Percentiles rank a stretch among this genome's conserved stretches.
These are phyloP conservation scores for Penicillium ochrochloron DNA, from an alignment of 495 filamentous ascomycete species.

Conservation along the genomic window DNA sequence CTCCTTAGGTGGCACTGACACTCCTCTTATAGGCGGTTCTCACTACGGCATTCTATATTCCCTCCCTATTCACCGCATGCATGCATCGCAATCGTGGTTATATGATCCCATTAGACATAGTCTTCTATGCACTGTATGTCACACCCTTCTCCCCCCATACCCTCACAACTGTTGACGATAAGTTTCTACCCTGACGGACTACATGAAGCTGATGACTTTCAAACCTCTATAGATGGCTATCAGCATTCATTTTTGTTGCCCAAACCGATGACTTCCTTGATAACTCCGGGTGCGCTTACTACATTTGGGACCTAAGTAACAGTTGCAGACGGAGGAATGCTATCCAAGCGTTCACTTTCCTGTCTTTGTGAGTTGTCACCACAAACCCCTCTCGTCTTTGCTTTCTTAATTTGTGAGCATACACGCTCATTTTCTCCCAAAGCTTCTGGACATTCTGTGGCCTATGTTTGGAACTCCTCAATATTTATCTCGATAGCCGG, in stretches of 20 bases:
- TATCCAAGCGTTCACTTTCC: constrained; percentile 6
- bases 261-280: constrained; percentile 10
- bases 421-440: background rate
- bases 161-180: background rate
- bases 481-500: constrained; percentile 7
- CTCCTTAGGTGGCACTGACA: background rate
- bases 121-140: constrained; percentile 24
- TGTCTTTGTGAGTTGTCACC: constrained; percentile 1
- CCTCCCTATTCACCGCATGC: constrained; percentile 19
- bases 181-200: background rate
- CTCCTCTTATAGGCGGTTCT: constrained; percentile 20
- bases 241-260: constrained; percentile 27
- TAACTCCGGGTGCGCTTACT: background rate
- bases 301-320: background rate
- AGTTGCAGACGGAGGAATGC: constrained; percentile 2
- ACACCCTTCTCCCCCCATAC: background rate
- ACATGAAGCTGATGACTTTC: background rate
- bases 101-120: constrained; percentile 26
- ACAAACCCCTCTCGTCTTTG: background rate
- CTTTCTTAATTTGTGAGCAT: background rate
- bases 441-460: constrained; percentile 17
- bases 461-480: constrained; percentile 13
- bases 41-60: constrained; percentile 24
- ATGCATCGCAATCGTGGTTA: constrained; percentile 24
- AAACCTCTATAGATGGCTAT: constrained; percentile 17